Evolutionary conservation across 2,329 filamentous ascomycete genomes (phyloP).

Genomic region (Mycosphaerelloides madeirae): DNA sequence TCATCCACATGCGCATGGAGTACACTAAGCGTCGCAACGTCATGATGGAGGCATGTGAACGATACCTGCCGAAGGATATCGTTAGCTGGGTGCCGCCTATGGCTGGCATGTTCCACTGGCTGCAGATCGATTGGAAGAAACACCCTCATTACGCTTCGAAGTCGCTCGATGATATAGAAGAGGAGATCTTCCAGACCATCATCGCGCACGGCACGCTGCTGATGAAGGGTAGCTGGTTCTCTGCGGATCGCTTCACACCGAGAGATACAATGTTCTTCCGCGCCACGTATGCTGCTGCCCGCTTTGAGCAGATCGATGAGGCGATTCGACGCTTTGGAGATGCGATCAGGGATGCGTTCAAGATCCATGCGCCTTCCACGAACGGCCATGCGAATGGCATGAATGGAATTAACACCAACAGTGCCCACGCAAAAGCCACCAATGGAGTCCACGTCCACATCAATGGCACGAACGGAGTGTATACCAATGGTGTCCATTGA

Average conservation of each 20-base stretch:
- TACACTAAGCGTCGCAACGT: slow-evolving; percentile 77
- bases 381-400: slow-evolving; percentile 10
- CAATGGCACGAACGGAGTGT: background rate
- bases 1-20: slow-evolving; percentile 72
- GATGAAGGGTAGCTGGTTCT: slow-evolving; percentile 87
- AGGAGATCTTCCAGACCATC: slow-evolving; percentile 75
- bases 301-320: slow-evolving; percentile 46
- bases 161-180: slow-evolving; percentile 64
- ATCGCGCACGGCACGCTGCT: slow-evolving; percentile 75
- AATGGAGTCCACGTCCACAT: background rate
- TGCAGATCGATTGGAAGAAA: slow-evolving; percentile 60
- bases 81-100: slow-evolving; percentile 74
- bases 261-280: slow-evolving; percentile 74
- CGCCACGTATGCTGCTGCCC: slow-evolving; percentile 81
- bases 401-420: slow-evolving; percentile 2
- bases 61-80: slow-evolving; percentile 66
- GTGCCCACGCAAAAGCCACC: slow-evolving; percentile 1
- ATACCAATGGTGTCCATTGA: slow-evolving; percentile 1
- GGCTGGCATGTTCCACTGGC: slow-evolving; percentile 94
- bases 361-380: slow-evolving; percentile 10
- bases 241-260: slow-evolving; percentile 60
- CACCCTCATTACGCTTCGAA: slow-evolving; percentile 55
- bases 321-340: slow-evolving; percentile 62
- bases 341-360: slow-evolving; percentile 62
- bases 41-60: slow-evolving; percentile 74